These are phyloP conservation scores for Phaeosphaeria sp. DNA, from an alignment of 2,329 filamentous ascomycete species.

Conservation along the genomic window DNA sequence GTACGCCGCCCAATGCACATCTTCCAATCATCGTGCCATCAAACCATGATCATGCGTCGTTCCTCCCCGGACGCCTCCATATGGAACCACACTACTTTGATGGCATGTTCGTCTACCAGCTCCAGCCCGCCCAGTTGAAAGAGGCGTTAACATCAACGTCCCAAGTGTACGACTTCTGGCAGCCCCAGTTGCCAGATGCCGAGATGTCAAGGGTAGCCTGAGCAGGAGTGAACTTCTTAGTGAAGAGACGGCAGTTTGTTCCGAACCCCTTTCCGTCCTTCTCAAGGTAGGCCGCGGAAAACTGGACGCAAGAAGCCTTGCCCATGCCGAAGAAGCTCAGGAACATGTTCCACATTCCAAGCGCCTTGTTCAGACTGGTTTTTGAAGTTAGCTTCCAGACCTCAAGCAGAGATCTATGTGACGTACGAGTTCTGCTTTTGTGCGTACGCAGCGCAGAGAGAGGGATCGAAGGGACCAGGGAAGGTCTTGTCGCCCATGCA, in stretches of 20 bases:
- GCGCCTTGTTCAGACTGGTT: conserved; percentile 20
- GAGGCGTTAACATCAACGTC: conserved; percentile 29
- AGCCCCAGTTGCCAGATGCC: conserved; percentile 21
- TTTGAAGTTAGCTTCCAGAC: background rate
- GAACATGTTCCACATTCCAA: conserved; percentile 16
- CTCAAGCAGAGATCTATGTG: background rate
- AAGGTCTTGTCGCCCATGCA: conserved; percentile 35
- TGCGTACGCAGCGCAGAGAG: conserved; percentile 31
- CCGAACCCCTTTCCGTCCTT: conserved; percentile 29
- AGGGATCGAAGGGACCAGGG: conserved; percentile 34
- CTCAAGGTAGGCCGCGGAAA: conserved; percentile 33
- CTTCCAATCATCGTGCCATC: too few species aligned
- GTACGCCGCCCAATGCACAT: background rate
- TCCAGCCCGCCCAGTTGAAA: conserved; percentile 15
- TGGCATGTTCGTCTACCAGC: background rate
- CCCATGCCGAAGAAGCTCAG: conserved; percentile 25
- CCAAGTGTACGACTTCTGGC: conserved; percentile 33
- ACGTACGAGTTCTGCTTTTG: conserved; percentile 24
- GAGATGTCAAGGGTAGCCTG: conserved; percentile 30
- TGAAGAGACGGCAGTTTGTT: conserved; percentile 37
- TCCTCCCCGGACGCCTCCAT: too few species aligned
- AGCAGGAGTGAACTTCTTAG: conserved; percentile 23
- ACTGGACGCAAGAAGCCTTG: conserved; percentile 32
- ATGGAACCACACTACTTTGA: conserved; percentile 9
- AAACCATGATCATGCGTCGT: too few species aligned